phyloP scores from a whole-genome alignment of 2,329 filamentous ascomycete genomes.

The Hymenoscyphus fructigenus region DNA sequence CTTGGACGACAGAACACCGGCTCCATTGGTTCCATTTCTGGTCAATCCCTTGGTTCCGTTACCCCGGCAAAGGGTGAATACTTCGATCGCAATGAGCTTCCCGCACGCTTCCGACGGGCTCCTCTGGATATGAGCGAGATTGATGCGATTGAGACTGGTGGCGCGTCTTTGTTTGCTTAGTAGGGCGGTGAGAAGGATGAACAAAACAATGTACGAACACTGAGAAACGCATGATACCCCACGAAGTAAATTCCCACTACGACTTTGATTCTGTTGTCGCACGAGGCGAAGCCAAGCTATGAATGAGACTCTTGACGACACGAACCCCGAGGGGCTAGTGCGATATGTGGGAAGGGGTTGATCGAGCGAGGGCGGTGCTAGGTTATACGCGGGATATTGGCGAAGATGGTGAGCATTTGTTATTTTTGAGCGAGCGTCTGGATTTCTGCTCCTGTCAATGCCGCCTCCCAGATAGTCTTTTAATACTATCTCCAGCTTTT shows the following conservation, averaged over 20 bases:
- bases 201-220: neutral
- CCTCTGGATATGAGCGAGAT: conserved; percentile 81
- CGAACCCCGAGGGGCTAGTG: neutral
- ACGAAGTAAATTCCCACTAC: neutral
- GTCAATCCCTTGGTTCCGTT: conserved; percentile 71
- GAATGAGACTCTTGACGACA: neutral
- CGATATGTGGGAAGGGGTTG: neutral
- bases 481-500: neutral
- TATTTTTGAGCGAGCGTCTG: conserved; percentile 2
- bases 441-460: conserved; percentile 2
- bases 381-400: neutral
- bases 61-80: conserved; percentile 69
- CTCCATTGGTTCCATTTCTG: conserved; percentile 42
- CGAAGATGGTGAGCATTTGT: conserved; percentile 1
- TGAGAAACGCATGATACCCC: neutral
- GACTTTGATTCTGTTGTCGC: neutral
- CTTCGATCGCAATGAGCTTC: conserved; percentile 89
- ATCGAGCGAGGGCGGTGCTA: neutral
- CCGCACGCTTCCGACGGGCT: conserved; percentile 74
- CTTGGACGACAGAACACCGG: conserved; percentile 39
- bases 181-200: neutral
- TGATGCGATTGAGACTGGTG: conserved; percentile 91
- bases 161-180: conserved; percentile 61
- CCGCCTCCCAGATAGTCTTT: neutral
- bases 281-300: neutral